These are phyloP conservation scores for Aeschynomene evenia DNA, from an alignment of 306 rosid genomes.

Conservation along the genomic window DNA sequence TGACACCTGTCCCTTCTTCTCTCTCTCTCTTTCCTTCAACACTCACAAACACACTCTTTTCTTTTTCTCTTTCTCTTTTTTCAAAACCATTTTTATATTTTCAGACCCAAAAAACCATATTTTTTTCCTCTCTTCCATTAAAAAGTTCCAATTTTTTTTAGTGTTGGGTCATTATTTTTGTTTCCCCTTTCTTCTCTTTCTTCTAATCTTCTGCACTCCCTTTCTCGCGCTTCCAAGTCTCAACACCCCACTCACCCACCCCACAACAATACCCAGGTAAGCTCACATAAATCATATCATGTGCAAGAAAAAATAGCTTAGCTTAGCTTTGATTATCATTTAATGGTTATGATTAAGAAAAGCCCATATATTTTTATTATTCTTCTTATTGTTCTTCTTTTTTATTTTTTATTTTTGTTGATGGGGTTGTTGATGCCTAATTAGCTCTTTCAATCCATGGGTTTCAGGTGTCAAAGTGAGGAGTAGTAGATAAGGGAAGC, in stretches of 20 bases:
- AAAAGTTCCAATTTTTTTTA: neutral
- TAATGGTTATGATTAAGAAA: slow-evolving; percentile 29
- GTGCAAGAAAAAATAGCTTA: neutral
- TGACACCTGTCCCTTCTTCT: slow-evolving; percentile 53
- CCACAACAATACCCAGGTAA: neutral
- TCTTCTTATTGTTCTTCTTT: no score
- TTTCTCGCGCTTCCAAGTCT: slow-evolving; percentile 35
- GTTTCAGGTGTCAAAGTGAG: slow-evolving; percentile 35
- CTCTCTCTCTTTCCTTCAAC: neutral
- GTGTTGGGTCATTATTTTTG: neutral
- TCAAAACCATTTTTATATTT: neutral
- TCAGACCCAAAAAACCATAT: slow-evolving; percentile 5
- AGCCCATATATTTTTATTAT: slow-evolving; percentile 19
- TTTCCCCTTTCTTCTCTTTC: slow-evolving; percentile 12
- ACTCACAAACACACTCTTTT: neutral
- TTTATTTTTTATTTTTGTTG: neutral
- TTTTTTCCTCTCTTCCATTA: slow-evolving; percentile 9
- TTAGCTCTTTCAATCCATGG: slow-evolving; percentile 32
- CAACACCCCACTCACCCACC: slow-evolving; percentile 30
- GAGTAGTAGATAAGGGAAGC: slow-evolving; percentile 13
- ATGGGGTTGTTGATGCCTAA: slow-evolving; percentile 17
- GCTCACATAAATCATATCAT: neutral
- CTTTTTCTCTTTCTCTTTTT: neutral
- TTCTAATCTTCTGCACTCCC: slow-evolving; percentile 21
- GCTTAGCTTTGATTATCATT: slow-evolving; percentile 17